Percentiles rank a stretch among this genome's conserved stretches.
Conservation (phyloP, 371 early-diverging fungal genomes). For the Neoconidiobolus thromboides region DNA sequence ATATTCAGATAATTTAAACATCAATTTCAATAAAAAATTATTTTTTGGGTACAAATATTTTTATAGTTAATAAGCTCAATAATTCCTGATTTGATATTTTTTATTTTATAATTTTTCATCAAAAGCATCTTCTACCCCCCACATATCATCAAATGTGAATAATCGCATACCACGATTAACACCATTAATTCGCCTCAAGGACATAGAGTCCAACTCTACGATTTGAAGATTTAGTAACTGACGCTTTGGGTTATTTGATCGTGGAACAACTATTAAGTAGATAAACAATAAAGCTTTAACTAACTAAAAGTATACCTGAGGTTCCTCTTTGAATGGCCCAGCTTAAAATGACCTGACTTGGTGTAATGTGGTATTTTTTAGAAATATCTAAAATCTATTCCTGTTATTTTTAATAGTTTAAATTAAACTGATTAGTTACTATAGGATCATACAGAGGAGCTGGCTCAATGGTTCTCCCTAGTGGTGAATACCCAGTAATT, state of each 20-base stretch:
- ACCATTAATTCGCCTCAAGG: too few species aligned
- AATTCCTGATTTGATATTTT: too few species aligned
- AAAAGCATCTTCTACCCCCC: too few species aligned
- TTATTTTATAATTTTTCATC: too few species aligned
- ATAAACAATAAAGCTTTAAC: neutral
- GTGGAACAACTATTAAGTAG: neutral
- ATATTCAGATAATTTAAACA: too few species aligned
- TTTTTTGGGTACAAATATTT: too few species aligned
- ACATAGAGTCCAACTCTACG: neutral
- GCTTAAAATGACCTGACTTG: slow-evolving; percentile 55
- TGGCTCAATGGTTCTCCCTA: slow-evolving; percentile 14
- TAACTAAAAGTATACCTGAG: slow-evolving; percentile 16
- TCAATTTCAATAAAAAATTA: too few species aligned
- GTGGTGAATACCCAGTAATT: slow-evolving; percentile 70
- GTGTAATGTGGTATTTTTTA: slow-evolving; percentile 38
- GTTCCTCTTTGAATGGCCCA: slow-evolving; percentile 56
- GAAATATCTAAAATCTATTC: slow-evolving; percentile 25
- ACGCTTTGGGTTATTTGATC: neutral
- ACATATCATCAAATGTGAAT: too few species aligned
- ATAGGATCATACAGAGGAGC: neutral
- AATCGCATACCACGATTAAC: too few species aligned
- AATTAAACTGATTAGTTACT: neutral
- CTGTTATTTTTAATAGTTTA: neutral
- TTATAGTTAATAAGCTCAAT: too few species aligned
- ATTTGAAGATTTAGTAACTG: neutral